phyloP scores from a whole-genome alignment of 108 stramenopile species.

The Bacterosira constricta region DNA sequence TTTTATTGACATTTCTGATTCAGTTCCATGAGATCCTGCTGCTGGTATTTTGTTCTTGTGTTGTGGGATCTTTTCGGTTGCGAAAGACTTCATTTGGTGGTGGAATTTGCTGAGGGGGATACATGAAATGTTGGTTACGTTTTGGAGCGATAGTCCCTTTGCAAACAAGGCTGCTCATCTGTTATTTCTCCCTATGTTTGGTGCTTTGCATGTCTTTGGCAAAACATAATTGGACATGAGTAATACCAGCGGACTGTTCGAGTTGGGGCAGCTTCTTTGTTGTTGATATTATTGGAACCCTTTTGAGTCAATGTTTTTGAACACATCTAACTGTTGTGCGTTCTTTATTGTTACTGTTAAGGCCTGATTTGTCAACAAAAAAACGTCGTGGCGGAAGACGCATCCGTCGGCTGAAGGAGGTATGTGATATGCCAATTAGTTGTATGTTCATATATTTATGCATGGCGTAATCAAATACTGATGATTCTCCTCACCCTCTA shows the following conservation, averaged over 20 bases:
- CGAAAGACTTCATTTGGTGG: not conserved
- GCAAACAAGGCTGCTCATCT: no score
- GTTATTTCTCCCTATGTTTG: no score
- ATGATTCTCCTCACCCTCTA: not conserved
- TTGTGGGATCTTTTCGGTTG: not conserved
- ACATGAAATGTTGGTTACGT: no score
- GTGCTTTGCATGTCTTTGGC: no score
- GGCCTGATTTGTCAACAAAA: constrained; percentile 85
- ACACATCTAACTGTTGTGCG: not conserved
- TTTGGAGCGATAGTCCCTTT: no score
- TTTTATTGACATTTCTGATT: constrained; percentile 12
- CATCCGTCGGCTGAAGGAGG: constrained; percentile 90
- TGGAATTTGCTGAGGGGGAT: no score
- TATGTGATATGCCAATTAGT: not conserved
- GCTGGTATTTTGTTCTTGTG: no score
- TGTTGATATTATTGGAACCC: not conserved
- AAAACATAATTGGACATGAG: no score
- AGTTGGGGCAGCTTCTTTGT: no score
- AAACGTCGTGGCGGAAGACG: constrained; percentile 95
- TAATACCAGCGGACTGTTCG: no score
- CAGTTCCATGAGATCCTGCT: constrained; percentile 8
- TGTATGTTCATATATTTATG: not conserved
- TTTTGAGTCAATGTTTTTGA: not conserved
- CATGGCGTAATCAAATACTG: no score
- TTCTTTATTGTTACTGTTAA: constrained; percentile 14